These are phyloP conservation scores for Herpomyces periplanetae DNA, from an alignment of 2,329 filamentous ascomycete species.

Conservation along the genomic window DNA sequence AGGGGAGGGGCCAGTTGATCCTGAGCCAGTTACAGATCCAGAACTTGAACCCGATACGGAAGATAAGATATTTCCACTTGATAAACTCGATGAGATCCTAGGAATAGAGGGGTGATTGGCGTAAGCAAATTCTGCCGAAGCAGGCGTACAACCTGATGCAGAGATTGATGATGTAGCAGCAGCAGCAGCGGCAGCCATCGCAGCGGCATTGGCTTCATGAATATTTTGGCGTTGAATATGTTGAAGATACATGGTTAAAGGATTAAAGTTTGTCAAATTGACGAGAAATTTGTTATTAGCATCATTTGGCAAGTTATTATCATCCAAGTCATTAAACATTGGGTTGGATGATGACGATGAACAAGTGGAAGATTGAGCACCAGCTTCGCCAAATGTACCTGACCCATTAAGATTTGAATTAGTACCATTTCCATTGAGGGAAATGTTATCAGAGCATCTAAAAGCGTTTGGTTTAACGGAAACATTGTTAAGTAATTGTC, in stretches of 20 bases:
- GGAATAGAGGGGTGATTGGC: conserved; percentile 5
- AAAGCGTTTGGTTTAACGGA: too few relatives aligned
- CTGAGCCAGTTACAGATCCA: too few relatives aligned
- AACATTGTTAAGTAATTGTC: conserved; percentile 28
- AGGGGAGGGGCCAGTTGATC: too few relatives aligned
- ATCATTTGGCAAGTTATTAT: conserved; percentile 17
- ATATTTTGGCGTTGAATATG: conserved; percentile 26
- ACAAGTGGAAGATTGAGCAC: conserved; percentile 16
- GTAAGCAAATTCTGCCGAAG: conserved; percentile 10
- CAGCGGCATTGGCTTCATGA: conserved; percentile 5
- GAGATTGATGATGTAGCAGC: conserved; percentile 13
- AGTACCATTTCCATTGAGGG: conserved; percentile 23
- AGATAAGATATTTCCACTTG: not conserved
- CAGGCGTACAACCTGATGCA: conserved; percentile 7
- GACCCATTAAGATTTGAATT: conserved; percentile 9
- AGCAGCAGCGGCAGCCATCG: conserved; percentile 17
- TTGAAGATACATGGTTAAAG: conserved; percentile 64
- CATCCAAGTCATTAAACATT: conserved; percentile 14
- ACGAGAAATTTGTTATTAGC: conserved; percentile 30
- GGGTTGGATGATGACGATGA: conserved; percentile 15
- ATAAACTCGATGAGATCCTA: conserved; percentile 9
- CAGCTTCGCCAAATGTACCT: conserved; percentile 13
- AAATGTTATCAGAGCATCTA: conserved; percentile 16
- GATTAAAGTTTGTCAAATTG: conserved; percentile 42
- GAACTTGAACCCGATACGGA: too few relatives aligned